A percentile compares a stretch with the other conserved stretches of the same genome.
Conservation (phyloP, 306 rosid species). For the Corylus heterophylla region DNA sequence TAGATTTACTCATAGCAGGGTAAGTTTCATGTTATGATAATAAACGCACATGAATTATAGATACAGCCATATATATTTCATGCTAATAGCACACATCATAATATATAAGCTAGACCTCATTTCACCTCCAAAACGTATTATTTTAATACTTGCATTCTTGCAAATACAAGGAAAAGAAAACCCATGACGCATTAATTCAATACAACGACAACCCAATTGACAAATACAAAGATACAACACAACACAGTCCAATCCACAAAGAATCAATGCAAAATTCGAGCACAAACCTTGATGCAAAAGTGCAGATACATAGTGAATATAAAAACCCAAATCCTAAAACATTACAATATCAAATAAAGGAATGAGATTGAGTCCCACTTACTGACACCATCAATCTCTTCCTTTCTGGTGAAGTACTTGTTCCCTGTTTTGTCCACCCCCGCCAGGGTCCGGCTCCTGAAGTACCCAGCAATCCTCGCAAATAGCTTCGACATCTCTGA, state of each 20-base stretch:
- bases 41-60: neutral
- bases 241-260: neutral
- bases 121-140: neutral
- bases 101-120: neutral
- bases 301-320: neutral
- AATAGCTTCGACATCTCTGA: conserved; percentile 64
- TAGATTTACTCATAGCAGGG: conserved; percentile 6
- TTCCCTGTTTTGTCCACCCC: conserved; percentile 84
- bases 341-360: neutral
- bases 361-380: conserved; percentile 43
- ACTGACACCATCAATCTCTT: conserved; percentile 76
- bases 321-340: neutral
- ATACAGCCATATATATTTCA: neutral
- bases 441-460: conserved; percentile 47
- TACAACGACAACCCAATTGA: neutral
- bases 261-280: neutral
- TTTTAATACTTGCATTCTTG: neutral
- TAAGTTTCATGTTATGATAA: neutral
- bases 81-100: neutral
- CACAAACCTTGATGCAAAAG: conserved; percentile 9
- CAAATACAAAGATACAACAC: neutral
- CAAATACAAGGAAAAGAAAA: neutral
- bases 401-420: conserved; percentile 62
- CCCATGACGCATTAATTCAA: neutral
- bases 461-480: conserved; percentile 52